phyloP scores from a whole-genome alignment of 176 grass and related monocot genomes.

The Cenchrus americanus region DNA sequence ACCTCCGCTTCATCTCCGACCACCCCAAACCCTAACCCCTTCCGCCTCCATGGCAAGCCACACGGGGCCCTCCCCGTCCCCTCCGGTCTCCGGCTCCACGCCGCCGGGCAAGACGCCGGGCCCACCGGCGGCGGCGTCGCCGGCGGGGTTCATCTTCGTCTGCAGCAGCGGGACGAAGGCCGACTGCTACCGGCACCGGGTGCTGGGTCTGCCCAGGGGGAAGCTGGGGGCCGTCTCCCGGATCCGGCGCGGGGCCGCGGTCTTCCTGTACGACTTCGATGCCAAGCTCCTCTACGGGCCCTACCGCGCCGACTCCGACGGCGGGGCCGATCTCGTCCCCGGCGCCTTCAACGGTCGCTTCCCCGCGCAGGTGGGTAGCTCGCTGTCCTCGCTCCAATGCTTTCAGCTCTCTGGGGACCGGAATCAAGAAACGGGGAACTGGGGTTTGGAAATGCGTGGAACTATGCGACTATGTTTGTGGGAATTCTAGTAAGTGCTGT shows the following conservation, averaged over 20 bases:
- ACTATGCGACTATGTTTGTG: too few species aligned
- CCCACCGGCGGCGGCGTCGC: conserved; percentile 6
- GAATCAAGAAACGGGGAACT: background rate
- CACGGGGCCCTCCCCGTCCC: background rate
- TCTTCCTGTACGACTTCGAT: conserved; percentile 89
- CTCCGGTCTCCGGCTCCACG: background rate
- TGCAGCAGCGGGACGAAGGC: conserved; percentile 74
- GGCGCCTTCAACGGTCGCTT: conserved; percentile 66
- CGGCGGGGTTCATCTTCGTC: conserved; percentile 85
- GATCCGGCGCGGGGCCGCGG: conserved; percentile 69
- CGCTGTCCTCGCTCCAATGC: background rate
- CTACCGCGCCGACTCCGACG: conserved; percentile 62
- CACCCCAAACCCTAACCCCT: conserved; percentile 1
- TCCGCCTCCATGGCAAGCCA: conserved; percentile 33
- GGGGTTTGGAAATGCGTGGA: background rate
- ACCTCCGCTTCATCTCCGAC: background rate
- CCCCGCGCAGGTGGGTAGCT: conserved; percentile 71
- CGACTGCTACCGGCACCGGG: conserved; percentile 65
- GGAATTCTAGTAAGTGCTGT: too few species aligned
- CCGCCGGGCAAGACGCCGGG: background rate
- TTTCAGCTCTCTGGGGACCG: background rate
- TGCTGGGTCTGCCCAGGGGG: conserved; percentile 68
- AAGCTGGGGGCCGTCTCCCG: conserved; percentile 57
- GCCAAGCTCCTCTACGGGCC: conserved; percentile 71
- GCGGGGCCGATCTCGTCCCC: conserved; percentile 58